Base-by-base conservation (phyloP, 2,329 filamentous ascomycete genomes). In the Paecilomyces sp. region DNA sequence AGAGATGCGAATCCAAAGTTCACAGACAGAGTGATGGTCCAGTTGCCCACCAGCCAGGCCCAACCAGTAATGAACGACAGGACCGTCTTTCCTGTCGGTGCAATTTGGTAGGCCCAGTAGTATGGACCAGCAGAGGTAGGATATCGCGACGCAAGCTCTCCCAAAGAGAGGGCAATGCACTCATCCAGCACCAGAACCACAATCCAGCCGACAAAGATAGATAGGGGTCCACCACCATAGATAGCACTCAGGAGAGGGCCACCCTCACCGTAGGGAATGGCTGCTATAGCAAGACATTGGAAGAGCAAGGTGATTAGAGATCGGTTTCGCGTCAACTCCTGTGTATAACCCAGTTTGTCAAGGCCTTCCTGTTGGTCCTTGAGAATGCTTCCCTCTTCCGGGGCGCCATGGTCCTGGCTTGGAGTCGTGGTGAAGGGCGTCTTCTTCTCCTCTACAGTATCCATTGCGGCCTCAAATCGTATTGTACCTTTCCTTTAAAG, bases 271-370 rank as follows among this genome's bases (percentile, higher is more conserved):
- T 80, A 86, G 4, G 82, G 84, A 54, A 86, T 83, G 22, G 84
- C 83, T 31, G 84, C 83, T 31, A 86, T 86, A 24, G 84, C 83
- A 7, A 87, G 73, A 0, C 81, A 81, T 69, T 86, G 84, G 68
- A 87, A 87, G 12, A 87, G 75, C 1, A 88, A 73, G 0, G 83
- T 86, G 62, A 81, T 77, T 65, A 86, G 79, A 0, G 84, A 86
- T 33, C 85, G 79, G 62, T 87, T 87, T 24, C 83, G 80, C 22
- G 70, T 74, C 18, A 88, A 74, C 66, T 85, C 83, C 3, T 82
- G 79, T 59, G 78, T 81, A 71, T 88, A 88, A 30, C 85, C 83
- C 24, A 87, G 74, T n/a, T 72, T 63, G 28, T 73, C 71, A 25
- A 79, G 69, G 28, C 68, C 64, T 12, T 72, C 64, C 24, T 67